Percentiles rank a stretch among this genome's conserved stretches.
These are phyloP conservation scores for Elaeagnus macrophylla DNA, from an alignment of 306 rosid species.

Conservation along the genomic window DNA sequence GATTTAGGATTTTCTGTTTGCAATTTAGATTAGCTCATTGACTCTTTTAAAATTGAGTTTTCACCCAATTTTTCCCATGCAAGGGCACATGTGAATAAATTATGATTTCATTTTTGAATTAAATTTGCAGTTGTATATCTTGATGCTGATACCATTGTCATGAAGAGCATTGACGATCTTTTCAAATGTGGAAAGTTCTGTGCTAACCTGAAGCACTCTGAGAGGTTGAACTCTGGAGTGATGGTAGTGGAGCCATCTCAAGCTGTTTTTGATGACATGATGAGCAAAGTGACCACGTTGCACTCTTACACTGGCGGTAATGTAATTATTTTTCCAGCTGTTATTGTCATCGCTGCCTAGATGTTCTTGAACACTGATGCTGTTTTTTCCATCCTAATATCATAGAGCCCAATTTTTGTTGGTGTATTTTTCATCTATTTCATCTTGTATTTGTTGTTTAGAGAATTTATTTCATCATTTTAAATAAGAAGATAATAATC, in stretches of 20 bases:
- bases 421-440: not conserved
- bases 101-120: conserved; percentile 9
- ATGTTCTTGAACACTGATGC: not conserved
- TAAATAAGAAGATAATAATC: no score
- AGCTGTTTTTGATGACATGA: conserved; percentile 77
- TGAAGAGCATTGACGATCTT: conserved; percentile 81
- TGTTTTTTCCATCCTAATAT: not conserved
- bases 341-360: conserved; percentile 1
- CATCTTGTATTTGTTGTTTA: not conserved
- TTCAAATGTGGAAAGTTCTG: conserved; percentile 89
- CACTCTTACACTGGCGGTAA: conserved; percentile 90
- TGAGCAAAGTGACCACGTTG: conserved; percentile 64
- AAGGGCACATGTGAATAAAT: not conserved
- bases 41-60: no score
- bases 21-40: no score
- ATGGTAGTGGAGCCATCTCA: conserved; percentile 93
- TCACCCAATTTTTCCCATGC: no score
- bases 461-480: not conserved
- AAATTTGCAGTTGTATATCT: conserved; percentile 87
- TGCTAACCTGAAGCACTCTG: conserved; percentile 98
- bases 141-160: conserved; percentile 93
- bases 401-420: not conserved
- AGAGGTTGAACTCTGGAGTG: conserved; percentile 95
- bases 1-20: no score
- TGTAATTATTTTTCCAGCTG: conserved; percentile 2